These are phyloP conservation scores for Nasturtium officinale DNA, from an alignment of 345 rosid genomes.

Conservation along the genomic window DNA sequence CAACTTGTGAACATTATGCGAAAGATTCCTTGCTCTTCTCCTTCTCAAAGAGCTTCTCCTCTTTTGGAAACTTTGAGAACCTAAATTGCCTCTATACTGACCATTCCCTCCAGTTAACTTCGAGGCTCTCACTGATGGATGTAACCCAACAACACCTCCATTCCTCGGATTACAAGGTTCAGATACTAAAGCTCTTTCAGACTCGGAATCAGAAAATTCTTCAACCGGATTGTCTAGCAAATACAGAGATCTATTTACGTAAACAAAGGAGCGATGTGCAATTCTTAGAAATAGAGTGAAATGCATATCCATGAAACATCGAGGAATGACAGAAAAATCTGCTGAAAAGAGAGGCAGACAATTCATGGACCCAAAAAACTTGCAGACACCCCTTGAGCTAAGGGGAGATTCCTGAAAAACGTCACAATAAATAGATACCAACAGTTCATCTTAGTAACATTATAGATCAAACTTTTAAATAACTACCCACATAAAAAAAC, in stretches of 20 bases:
- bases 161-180: constrained; percentile 38
- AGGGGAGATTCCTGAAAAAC: constrained; percentile 56
- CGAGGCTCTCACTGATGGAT: constrained; percentile 55
- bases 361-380: constrained; percentile 51
- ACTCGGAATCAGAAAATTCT: constrained; percentile 30
- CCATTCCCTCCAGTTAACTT: constrained; percentile 52
- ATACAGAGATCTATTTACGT: constrained; percentile 48
- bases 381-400: constrained; percentile 60
- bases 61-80: constrained; percentile 67
- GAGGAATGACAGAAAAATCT: constrained; percentile 73
- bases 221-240: constrained; percentile 33
- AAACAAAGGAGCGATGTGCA: constrained; percentile 42
- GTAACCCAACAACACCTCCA: constrained; percentile 41
- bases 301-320: constrained; percentile 66
- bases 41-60: constrained; percentile 73
- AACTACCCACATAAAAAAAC: constrained; percentile 14
- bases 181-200: constrained; percentile 10
- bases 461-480: neutral
- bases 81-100: constrained; percentile 53
- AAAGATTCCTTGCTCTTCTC: constrained; percentile 64
- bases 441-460: neutral
- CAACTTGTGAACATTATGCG: constrained; percentile 50
- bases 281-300: constrained; percentile 38
- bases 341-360: constrained; percentile 58
- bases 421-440: constrained; percentile 9